These are phyloP conservation scores for Theileria annulata DNA, from an alignment of 169 alveolate genomes.

Conservation along the genomic window DNA sequence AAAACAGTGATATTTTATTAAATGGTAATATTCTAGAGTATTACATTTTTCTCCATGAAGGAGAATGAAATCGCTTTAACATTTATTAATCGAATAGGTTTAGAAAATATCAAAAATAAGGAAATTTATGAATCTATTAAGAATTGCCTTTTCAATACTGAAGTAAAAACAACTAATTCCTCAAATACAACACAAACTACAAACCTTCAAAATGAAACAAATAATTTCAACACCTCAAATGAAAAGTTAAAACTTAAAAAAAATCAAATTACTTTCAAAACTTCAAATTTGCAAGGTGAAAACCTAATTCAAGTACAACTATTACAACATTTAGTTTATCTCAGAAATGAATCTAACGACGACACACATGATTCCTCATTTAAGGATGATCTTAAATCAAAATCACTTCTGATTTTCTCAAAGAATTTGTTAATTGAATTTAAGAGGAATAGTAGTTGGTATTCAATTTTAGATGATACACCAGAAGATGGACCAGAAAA, in stretches of 20 bases:
- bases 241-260: neutral
- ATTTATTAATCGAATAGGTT: slow-evolving; percentile 45
- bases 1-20: neutral
- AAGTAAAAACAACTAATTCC: slow-evolving; percentile 10
- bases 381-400: neutral
- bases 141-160: slow-evolving; percentile 15
- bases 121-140: slow-evolving; percentile 33
- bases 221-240: neutral
- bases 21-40: neutral
- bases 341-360: slow-evolving; percentile 10
- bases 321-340: slow-evolving; percentile 15
- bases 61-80: slow-evolving; percentile 37
- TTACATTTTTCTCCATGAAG: slow-evolving; percentile 26
- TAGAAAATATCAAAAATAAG: slow-evolving; percentile 30
- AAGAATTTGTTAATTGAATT: slow-evolving; percentile 33
- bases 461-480: slow-evolving; percentile 30
- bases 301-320: slow-evolving; percentile 22
- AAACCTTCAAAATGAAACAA: neutral
- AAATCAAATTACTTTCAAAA: neutral
- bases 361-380: slow-evolving; percentile 14
- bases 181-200: neutral
- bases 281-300: neutral
- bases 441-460: slow-evolving; percentile 42
- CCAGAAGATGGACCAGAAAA: slow-evolving; percentile 15
- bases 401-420: slow-evolving; percentile 1